Evolutionary conservation across 352 stramenopile species (phyloP), one percentile per base, ranked within the genome.

Genomic region (Pythium coloratum): DNA sequence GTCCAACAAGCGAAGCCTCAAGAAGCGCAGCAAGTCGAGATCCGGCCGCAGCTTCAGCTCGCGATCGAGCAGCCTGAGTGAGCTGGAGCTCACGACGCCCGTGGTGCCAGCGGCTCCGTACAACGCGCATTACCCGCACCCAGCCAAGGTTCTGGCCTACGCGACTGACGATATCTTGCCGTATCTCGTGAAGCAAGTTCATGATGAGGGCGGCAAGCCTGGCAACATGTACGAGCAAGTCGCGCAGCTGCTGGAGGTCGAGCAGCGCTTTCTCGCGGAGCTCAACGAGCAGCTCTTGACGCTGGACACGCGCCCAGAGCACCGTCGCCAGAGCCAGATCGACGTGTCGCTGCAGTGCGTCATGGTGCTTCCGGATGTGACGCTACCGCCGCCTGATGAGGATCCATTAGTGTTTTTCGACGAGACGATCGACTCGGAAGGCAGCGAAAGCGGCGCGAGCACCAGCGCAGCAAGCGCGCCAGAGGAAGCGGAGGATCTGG

Each of bases 301-400:
- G 20, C 72, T 90, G 3, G 81, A 90, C 53, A 67, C 62, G 1
- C 80, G 87, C 12, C 87, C 87, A 18, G 59, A 62, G 47, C 84
- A 93, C 50, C 70, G 87, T 26, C 68, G 80, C 62, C 76, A 84
- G n/a, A 90, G 81, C 57, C 78, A 92, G 63, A 89, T 95, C 49
- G 83, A 95, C 70, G 76, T 91, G 16, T 78, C 75, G 28, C 58
- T 95, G 28, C 53, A 86, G 70, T 90, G 76, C 38, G 84, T 93
- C 16, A 91, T 95, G 83, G 72, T 93, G 57, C 65, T 95, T 34
- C 87, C 87, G 9, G 84, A 95, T 47, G 82, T 95, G 71, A 90
- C 82, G 58, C 73, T 91, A 50, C 78, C 81, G 34, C 77, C 80
- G 12, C 77, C 82, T 0, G 71, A 87, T 46, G 73, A 88, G 9